Percentiles rank a stretch among this genome's conserved stretches.
Evolutionary conservation across 208 protist species (phyloP).

Genomic region (Dictyostelium gargantuum): DNA sequence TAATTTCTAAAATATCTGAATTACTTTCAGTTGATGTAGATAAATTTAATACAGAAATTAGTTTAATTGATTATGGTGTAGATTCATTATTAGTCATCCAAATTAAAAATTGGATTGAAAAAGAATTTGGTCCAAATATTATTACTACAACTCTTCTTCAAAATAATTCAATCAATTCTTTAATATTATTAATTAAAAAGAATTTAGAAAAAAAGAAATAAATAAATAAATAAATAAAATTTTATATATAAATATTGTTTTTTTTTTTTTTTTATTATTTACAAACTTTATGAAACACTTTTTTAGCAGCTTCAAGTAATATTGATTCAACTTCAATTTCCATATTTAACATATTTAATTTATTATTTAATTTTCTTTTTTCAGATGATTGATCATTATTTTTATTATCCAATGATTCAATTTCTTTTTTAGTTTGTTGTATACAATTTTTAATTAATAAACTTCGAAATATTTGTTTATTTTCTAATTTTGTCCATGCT

Average conservation of each 20-base stretch:
- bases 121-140: neutral
- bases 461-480: neutral
- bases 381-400: neutral
- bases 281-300: constrained; percentile 39
- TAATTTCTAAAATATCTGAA: neutral
- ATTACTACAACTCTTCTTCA: neutral
- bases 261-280: neutral
- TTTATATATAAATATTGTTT: no score
- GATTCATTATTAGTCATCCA: neutral
- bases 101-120: constrained; percentile 33
- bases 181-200: neutral
- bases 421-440: neutral
- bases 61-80: constrained; percentile 13
- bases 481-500: neutral
- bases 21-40: neutral
- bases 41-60: neutral
- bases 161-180: neutral
- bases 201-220: neutral
- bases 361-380: neutral
- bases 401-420: neutral
- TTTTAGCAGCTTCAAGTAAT: neutral
- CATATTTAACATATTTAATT: constrained; percentile 30
- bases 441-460: constrained; percentile 30
- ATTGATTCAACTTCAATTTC: constrained; percentile 6
- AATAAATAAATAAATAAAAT: no score